These are phyloP conservation scores for Gracilaria caudata DNA, from an alignment of 23 red algal genomes.

Conservation along the genomic window DNA sequence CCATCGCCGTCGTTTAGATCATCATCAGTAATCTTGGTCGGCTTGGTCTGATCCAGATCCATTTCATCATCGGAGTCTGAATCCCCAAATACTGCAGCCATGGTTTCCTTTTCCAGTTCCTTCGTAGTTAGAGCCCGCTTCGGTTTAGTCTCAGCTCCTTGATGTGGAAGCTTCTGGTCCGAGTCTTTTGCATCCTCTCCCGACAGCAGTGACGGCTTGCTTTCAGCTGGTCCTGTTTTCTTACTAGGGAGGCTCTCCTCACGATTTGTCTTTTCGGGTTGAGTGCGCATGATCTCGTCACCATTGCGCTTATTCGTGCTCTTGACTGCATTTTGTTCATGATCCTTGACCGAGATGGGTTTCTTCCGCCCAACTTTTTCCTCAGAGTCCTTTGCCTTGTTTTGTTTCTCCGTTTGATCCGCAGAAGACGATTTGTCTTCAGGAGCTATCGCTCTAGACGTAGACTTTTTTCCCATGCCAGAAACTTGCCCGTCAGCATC, in stretches of 20 bases:
- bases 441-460: neutral
- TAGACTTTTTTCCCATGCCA: neutral
- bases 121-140: conserved; percentile 23
- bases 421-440: neutral
- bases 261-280: neutral
- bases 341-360: neutral
- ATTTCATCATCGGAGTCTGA: conserved; percentile 27
- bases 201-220: neutral
- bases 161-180: neutral
- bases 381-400: neutral
- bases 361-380: neutral
- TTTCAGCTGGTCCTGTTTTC: neutral
- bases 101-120: conserved; percentile 22
- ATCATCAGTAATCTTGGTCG: neutral
- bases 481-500: neutral
- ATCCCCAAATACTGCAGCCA: conserved; percentile 27
- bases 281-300: neutral
- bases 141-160: neutral
- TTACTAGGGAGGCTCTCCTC: neutral
- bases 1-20: neutral
- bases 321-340: neutral
- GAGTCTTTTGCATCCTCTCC: neutral
- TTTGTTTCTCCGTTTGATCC: neutral
- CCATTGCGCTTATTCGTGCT: neutral
- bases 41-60: conserved; percentile 4